Conservation (phyloP, 1,139 yeast species). For the Zygoascus sp. region DNA sequence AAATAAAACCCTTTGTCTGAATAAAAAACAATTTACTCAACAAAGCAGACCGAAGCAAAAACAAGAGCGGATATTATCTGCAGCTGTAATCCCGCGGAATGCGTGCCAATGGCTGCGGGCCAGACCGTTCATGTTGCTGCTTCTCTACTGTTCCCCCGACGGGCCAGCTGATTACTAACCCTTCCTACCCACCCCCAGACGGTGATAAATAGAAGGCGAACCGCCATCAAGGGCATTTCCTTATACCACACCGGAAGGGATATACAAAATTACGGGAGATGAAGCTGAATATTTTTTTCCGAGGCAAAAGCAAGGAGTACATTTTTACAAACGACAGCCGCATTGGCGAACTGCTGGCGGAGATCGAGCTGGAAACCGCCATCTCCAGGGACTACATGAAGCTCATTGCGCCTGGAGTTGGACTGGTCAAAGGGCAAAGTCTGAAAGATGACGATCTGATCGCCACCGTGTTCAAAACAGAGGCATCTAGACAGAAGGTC, state of each 20-base stretch:
- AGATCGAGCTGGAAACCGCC: slow-evolving; percentile 28
- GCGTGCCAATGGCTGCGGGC: no score
- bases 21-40: no score
- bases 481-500: slow-evolving; percentile 24
- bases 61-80: no score
- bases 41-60: no score
- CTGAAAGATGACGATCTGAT: slow-evolving; percentile 18
- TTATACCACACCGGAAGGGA: background rate
- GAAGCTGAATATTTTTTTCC: slow-evolving; percentile 21
- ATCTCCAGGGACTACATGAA: slow-evolving; percentile 31
- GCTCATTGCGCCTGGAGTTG: slow-evolving; percentile 30
- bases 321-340: slow-evolving; percentile 21
- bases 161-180: background rate
- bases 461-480: slow-evolving; percentile 21
- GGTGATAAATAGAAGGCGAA: background rate
- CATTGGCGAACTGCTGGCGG: slow-evolving; percentile 23
- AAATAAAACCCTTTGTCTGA: no score
- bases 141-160: no score
- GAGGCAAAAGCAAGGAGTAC: slow-evolving; percentile 21
- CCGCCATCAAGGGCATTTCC: no score
- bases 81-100: no score
- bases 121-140: no score
- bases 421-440: slow-evolving; percentile 25
- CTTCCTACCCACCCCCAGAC: no score
- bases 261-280: slow-evolving; percentile 8